Percentiles rank a stretch among this genome's conserved stretches.
Evolutionary conservation across 2,329 filamentous ascomycete species (phyloP).

Genomic region (Ceratocystis colombiana): DNA sequence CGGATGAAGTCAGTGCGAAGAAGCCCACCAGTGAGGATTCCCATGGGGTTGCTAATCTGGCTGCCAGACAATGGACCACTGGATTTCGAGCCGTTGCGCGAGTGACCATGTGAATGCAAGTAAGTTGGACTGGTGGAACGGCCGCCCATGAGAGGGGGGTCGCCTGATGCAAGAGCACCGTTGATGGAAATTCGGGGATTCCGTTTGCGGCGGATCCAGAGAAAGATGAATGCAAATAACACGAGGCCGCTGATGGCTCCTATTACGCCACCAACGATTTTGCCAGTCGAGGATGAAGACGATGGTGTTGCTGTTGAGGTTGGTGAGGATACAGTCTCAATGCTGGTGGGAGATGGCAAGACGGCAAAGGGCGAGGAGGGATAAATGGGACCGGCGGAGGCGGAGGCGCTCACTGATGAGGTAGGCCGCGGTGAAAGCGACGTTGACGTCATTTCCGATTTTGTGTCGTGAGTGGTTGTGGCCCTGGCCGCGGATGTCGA

Average conservation of each 20-base stretch:
- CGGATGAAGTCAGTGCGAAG: slow-evolving; percentile 47
- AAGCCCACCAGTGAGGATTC: slow-evolving; percentile 32
- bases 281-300: slow-evolving; percentile 31
- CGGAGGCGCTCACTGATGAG: slow-evolving; percentile 25
- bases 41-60: slow-evolving; percentile 49
- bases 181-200: slow-evolving; percentile 27
- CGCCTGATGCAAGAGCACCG: slow-evolving; percentile 21
- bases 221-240: slow-evolving; percentile 35
- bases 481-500: slow-evolving; percentile 26
- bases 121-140: slow-evolving; percentile 15
- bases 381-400: neutral
- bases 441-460: slow-evolving; percentile 28
- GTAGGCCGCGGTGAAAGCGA: neutral
- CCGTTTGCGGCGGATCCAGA: slow-evolving; percentile 34
- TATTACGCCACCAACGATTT: slow-evolving; percentile 41
- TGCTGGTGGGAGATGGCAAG: slow-evolving; percentile 9
- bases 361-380: neutral
- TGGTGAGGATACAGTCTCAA: slow-evolving; percentile 1
- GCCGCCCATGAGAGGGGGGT: slow-evolving; percentile 14
- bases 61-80: slow-evolving; percentile 35
- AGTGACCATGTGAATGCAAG: slow-evolving; percentile 6
- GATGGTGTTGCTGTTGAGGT: slow-evolving; percentile 3
- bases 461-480: slow-evolving; percentile 27
- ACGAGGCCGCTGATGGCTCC: slow-evolving; percentile 39
- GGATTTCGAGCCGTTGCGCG: slow-evolving; percentile 28